A percentile compares a stretch with the other conserved stretches of the same genome.
phyloP scores from a whole-genome alignment of 164 flowering plant genomes.

The Tetrastigma voinierianum region DNA sequence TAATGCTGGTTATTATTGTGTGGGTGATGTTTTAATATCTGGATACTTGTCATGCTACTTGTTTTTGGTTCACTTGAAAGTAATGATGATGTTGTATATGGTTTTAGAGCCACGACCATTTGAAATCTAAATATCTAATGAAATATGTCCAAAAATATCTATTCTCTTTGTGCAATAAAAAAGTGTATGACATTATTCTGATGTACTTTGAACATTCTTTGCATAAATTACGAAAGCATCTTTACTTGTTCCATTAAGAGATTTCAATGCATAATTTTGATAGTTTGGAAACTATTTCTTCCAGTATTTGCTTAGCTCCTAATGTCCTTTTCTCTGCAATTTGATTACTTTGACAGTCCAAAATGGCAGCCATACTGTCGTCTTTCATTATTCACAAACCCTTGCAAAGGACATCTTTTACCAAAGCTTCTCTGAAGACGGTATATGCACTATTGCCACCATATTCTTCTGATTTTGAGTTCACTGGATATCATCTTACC shows the following conservation, averaged over 20 bases:
- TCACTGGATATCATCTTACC: not conserved
- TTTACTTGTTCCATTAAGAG: too few species aligned
- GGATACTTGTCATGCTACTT: not conserved
- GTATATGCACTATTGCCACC: constrained; percentile 30
- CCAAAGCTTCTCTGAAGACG: too few species aligned
- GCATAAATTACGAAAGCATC: not conserved
- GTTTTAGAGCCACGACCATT: not conserved
- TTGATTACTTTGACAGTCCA: constrained; percentile 46
- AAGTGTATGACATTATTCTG: not conserved
- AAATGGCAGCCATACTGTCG: constrained; percentile 72
- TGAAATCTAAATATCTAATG: not conserved
- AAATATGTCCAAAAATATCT: too few species aligned
- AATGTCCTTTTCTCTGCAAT: not conserved
- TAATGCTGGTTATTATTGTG: not conserved
- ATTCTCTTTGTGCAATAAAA: too few species aligned
- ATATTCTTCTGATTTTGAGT: not conserved
- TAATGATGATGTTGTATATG: not conserved
- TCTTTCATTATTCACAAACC: constrained; percentile 83
- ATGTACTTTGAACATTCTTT: not conserved
- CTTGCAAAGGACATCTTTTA: constrained; percentile 65
- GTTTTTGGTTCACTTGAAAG: not conserved
- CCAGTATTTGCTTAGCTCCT: not conserved
- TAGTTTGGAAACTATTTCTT: not conserved
- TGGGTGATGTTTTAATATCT: not conserved
- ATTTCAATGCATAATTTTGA: not conserved